Conservation (phyloP, 2,329 filamentous ascomycete genomes). For the Colletotrichum sp. region DNA sequence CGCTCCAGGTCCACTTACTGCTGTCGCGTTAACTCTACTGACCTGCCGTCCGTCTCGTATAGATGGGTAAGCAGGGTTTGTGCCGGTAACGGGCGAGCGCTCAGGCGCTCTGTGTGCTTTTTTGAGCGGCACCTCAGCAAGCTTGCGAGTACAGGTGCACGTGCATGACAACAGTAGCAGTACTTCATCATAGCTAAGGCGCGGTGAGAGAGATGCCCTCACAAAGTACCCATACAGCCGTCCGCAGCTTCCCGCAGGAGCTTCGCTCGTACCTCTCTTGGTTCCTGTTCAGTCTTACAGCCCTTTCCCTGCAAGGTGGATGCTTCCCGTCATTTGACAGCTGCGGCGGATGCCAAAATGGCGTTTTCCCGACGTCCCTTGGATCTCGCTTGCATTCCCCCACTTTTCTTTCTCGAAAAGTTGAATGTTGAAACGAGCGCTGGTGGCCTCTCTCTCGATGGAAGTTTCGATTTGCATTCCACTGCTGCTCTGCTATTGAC, state of each 20-base stretch:
- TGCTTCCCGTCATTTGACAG: slow-evolving; percentile 21
- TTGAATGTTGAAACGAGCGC: slow-evolving; percentile 9
- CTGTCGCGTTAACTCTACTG: not conserved
- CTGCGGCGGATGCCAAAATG: slow-evolving; percentile 15
- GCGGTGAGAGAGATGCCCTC: not conserved
- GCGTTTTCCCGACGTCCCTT: slow-evolving; percentile 13
- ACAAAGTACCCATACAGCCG: not conserved
- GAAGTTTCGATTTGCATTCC: slow-evolving; percentile 10
- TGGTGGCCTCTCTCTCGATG: slow-evolving; percentile 4
- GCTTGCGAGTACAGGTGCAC: not conserved
- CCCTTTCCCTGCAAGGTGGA: slow-evolving; percentile 10
- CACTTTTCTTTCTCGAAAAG: slow-evolving; percentile 16
- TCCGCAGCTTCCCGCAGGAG: not conserved
- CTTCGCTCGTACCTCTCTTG: not conserved
- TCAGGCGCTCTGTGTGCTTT: not conserved
- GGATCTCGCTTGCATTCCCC: not conserved
- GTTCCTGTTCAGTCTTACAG: not conserved
- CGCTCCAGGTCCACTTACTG: not conserved
- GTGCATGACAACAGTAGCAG: not conserved
- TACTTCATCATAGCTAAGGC: not conserved
- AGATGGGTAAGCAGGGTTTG: not conserved
- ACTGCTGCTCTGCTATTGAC: not conserved
- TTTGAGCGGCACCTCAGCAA: not conserved
- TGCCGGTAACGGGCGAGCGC: not conserved
- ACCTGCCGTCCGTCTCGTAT: slow-evolving; percentile 5